Conservation (phyloP, 208 protist species). For the Acanthamoeba lenticulata region DNA sequence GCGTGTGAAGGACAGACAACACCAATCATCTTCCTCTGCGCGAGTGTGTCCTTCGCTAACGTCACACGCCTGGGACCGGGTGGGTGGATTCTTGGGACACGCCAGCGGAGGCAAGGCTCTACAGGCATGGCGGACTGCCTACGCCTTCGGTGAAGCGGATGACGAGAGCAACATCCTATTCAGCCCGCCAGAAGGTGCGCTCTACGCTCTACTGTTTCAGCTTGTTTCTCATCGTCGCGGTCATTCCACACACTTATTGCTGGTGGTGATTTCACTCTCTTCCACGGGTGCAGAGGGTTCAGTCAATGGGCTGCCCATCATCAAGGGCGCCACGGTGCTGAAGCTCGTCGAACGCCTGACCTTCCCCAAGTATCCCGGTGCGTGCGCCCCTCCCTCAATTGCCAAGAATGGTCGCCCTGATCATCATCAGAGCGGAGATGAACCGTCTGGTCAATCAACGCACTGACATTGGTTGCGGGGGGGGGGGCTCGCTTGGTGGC, state of each 20-base stretch:
- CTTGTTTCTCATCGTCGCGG: too few relatives aligned
- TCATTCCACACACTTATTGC: too few relatives aligned
- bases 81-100: neutral
- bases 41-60: too few relatives aligned
- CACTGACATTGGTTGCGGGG: too few relatives aligned
- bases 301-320: neutral
- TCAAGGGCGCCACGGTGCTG: constrained; percentile 47
- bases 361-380: constrained; percentile 38
- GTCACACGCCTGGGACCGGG: too few relatives aligned
- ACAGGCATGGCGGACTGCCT: neutral
- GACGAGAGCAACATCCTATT: neutral
- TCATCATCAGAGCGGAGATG: neutral
- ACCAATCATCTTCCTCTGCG: too few relatives aligned
- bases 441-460: neutral
- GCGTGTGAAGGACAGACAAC: too few relatives aligned
- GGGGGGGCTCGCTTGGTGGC: too few relatives aligned
- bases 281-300: neutral
- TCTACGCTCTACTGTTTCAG: neutral
- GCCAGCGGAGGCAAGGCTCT: too few relatives aligned
- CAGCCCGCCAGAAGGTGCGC: neutral
- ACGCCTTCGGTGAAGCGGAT: neutral
- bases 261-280: neutral
- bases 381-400: neutral
- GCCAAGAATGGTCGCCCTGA: neutral
- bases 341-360: constrained; percentile 57